phyloP scores from a whole-genome alignment of 2,329 filamentous ascomycete species.

The Penicillium sp. region DNA sequence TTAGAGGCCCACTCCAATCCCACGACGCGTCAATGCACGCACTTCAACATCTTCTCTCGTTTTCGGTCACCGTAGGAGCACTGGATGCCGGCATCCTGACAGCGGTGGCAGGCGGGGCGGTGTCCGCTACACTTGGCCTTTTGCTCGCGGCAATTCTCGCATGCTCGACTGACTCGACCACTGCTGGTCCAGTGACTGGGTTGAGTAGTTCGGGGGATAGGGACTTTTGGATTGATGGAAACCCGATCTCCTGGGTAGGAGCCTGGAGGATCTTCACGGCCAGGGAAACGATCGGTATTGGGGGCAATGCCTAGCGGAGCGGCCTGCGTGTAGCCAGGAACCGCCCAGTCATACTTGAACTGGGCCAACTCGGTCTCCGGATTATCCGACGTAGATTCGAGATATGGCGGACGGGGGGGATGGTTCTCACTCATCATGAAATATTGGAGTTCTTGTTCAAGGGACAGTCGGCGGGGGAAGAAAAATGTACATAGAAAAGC shows the following conservation, averaged over 20 bases:
- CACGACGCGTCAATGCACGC: constrained; percentile 15
- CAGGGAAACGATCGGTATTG: constrained; percentile 16
- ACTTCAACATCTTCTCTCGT: constrained; percentile 45
- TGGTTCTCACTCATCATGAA: constrained; percentile 11
- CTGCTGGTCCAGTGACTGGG: constrained; percentile 25
- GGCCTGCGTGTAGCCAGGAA: constrained; percentile 19
- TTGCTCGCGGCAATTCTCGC: constrained; percentile 46
- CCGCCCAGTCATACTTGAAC: constrained; percentile 15
- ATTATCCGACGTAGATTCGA: constrained; percentile 6
- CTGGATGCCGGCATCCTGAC: constrained; percentile 39
- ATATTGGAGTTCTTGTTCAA: no score
- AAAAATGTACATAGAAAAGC: no score
- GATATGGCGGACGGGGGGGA: constrained; percentile 2
- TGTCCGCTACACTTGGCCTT: constrained; percentile 49
- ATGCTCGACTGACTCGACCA: constrained; percentile 40
- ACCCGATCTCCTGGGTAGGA: constrained; percentile 14
- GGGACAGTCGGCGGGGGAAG: no score
- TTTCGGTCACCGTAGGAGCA: constrained; percentile 48
- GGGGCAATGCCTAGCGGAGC: constrained; percentile 11
- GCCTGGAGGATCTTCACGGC: constrained; percentile 13
- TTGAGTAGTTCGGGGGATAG: constrained; percentile 30
- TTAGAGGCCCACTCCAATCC: constrained; percentile 9
- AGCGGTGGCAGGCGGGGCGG: constrained; percentile 43
- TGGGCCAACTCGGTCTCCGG: constrained; percentile 7
- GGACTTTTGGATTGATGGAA: constrained; percentile 29